These are phyloP conservation scores for Solanum medicagineum DNA, from an alignment of 257 asterid species.

Conservation along the genomic window DNA sequence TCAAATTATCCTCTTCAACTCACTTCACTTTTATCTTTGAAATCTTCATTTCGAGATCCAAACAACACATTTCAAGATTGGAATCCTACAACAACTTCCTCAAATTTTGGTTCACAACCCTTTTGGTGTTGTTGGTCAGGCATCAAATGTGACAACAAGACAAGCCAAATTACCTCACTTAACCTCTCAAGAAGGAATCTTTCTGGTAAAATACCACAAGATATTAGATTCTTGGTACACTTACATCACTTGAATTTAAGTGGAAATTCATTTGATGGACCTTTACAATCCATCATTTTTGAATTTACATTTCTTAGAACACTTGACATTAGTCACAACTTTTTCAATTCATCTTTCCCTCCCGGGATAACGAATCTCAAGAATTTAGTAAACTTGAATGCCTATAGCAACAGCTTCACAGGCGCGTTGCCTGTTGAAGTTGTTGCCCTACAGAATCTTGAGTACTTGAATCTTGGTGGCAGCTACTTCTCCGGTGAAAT, in stretches of 20 bases:
- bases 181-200: slow-evolving; percentile 63
- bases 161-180: slow-evolving; percentile 28
- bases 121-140: slow-evolving; percentile 85
- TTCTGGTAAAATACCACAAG: slow-evolving; percentile 48
- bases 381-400: slow-evolving; percentile 32
- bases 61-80: slow-evolving; percentile 47
- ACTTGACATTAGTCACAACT: slow-evolving; percentile 66
- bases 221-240: slow-evolving; percentile 32
- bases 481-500: slow-evolving; percentile 67
- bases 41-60: slow-evolving; percentile 64
- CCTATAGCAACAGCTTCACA: slow-evolving; percentile 64
- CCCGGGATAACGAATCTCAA: slow-evolving; percentile 42
- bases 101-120: slow-evolving; percentile 24
- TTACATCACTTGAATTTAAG: slow-evolving; percentile 61
- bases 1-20: slow-evolving; percentile 32
- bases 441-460: slow-evolving; percentile 33
- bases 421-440: slow-evolving; percentile 66
- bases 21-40: slow-evolving; percentile 46
- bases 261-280: slow-evolving; percentile 51
- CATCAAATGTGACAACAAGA: slow-evolving; percentile 42
- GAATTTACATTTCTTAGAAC: slow-evolving; percentile 42
- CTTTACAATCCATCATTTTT: slow-evolving; percentile 36
- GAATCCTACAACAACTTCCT: slow-evolving; percentile 28
- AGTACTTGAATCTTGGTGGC: slow-evolving; percentile 81
- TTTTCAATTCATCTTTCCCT: slow-evolving; percentile 57